phyloP scores from a whole-genome alignment of 352 stramenopile species.

The Blastocystis sp. region DNA sequence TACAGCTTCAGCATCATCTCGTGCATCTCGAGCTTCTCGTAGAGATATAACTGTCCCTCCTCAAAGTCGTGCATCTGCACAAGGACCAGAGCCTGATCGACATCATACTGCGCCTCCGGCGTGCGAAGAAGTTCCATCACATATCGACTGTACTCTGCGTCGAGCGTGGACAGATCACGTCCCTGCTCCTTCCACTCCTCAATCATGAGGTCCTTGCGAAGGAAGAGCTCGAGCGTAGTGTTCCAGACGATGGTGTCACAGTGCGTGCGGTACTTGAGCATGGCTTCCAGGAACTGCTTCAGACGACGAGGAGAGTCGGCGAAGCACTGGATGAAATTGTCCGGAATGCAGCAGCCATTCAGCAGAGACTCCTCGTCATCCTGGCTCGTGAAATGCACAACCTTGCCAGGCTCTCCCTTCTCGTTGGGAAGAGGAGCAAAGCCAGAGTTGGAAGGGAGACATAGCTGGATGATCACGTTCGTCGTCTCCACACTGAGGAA shows the following conservation, averaged over 20 bases:
- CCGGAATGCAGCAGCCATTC: constrained; percentile 53
- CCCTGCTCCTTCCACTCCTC: not conserved
- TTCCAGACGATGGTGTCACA: constrained; percentile 67
- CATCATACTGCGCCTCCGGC: constrained; percentile 79
- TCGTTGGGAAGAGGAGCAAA: not conserved
- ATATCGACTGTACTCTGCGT: constrained; percentile 35
- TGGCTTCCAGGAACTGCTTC: constrained; percentile 68
- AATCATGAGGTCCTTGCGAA: constrained; percentile 61
- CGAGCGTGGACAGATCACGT: not conserved
- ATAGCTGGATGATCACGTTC: constrained; percentile 79
- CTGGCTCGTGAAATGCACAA: not conserved
- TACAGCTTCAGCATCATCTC: constrained; percentile 86
- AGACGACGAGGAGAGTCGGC: constrained; percentile 80
- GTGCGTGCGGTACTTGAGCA: not conserved
- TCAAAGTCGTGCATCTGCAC: constrained; percentile 82
- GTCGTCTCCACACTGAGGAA: constrained; percentile 79
- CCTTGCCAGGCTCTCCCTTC: not conserved
- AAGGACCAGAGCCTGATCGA: constrained; percentile 83
- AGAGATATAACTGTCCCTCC: constrained; percentile 82
- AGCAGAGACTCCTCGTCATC: not conserved
- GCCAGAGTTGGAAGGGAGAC: constrained; percentile 65
- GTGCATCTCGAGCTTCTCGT: constrained; percentile 86
- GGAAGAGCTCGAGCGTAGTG: constrained; percentile 78
- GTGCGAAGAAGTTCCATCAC: constrained; percentile 81
- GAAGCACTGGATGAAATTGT: constrained; percentile 82